Conservation (phyloP, 1,284 basidiomycete genomes). For the Erythrobasidium hasegawianum region DNA sequence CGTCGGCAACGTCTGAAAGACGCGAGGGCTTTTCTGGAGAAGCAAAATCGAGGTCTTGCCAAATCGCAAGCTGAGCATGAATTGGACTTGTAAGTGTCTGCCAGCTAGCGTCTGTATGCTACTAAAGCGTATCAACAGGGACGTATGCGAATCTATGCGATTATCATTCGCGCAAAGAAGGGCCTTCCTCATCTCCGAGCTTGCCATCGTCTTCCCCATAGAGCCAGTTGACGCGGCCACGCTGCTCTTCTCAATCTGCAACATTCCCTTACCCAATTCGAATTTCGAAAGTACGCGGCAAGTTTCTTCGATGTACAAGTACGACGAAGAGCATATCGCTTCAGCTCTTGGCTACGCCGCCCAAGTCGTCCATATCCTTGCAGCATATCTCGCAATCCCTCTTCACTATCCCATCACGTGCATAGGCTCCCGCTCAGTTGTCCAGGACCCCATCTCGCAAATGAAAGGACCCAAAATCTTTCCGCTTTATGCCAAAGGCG, state of each 20-base stretch:
- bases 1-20: background rate
- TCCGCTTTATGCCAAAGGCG: conserved; percentile 86
- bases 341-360: conserved; percentile 84
- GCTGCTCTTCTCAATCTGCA: conserved; percentile 75
- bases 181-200: conserved; percentile 66
- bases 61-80: background rate
- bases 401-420: conserved; percentile 84
- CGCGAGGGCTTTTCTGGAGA: background rate
- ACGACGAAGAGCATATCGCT: conserved; percentile 78
- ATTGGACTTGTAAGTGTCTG: conserved; percentile 8
- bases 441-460: conserved; percentile 82
- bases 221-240: conserved; percentile 65
- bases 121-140: background rate
- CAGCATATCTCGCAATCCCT: conserved; percentile 69
- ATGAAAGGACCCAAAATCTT: conserved; percentile 94
- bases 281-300: conserved; percentile 58
- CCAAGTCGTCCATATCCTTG: conserved; percentile 72
- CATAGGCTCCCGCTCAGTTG: conserved; percentile 78
- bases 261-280: conserved; percentile 73
- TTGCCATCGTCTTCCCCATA: conserved; percentile 82
- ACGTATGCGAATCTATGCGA: conserved; percentile 17
- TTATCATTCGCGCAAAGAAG: conserved; percentile 48
- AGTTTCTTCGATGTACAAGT: conserved; percentile 49
- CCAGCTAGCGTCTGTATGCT: background rate
- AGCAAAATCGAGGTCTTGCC: background rate